phyloP scores from a whole-genome alignment of 768 basidiomycete genomes.

The Pleurotus platypus region DNA sequence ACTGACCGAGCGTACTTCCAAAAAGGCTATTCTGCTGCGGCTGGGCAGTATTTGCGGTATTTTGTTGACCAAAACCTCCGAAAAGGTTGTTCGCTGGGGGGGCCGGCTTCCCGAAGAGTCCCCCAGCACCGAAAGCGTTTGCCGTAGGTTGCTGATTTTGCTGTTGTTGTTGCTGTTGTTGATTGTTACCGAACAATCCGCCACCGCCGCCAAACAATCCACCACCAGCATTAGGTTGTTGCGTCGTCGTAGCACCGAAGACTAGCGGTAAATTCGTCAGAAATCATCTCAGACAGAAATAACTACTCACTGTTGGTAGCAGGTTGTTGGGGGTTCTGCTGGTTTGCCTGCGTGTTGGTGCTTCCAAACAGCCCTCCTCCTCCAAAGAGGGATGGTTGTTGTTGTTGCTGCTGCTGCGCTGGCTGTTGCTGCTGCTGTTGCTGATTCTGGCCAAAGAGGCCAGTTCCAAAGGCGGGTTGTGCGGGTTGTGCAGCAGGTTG shows the following conservation, averaged over 20 bases:
- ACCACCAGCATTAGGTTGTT: constrained; percentile 20
- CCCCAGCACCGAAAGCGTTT: constrained; percentile 9
- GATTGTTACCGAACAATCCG: constrained; percentile 26
- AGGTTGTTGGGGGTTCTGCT: constrained; percentile 27
- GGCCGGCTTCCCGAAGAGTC: constrained; percentile 34
- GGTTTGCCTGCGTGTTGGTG: constrained; percentile 28
- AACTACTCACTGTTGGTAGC: constrained; percentile 28
- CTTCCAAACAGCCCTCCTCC: constrained; percentile 30
- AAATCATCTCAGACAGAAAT: constrained; percentile 3
- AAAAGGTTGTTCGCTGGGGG: constrained; percentile 29
- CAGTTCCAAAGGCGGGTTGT: constrained; percentile 30
- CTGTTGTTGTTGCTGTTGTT: constrained; percentile 13
- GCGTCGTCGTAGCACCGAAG: constrained; percentile 29
- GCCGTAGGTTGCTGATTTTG: constrained; percentile 8
- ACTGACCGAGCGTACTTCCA: constrained; percentile 48
- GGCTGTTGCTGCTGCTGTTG: constrained; percentile 33
- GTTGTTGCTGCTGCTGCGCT: constrained; percentile 27
- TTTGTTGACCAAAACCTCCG: constrained; percentile 40
- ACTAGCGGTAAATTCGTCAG: constrained; percentile 19
- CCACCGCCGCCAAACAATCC: constrained; percentile 30
- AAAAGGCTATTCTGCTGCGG: constrained; percentile 39
- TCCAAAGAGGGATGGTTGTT: constrained; percentile 14
- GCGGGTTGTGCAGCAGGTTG: constrained; percentile 34
- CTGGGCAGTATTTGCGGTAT: constrained; percentile 24
- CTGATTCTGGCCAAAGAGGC: constrained; percentile 30